Conservation (phyloP, 2,329 filamentous ascomycete species). For the Stachybotrys echinatus region DNA sequence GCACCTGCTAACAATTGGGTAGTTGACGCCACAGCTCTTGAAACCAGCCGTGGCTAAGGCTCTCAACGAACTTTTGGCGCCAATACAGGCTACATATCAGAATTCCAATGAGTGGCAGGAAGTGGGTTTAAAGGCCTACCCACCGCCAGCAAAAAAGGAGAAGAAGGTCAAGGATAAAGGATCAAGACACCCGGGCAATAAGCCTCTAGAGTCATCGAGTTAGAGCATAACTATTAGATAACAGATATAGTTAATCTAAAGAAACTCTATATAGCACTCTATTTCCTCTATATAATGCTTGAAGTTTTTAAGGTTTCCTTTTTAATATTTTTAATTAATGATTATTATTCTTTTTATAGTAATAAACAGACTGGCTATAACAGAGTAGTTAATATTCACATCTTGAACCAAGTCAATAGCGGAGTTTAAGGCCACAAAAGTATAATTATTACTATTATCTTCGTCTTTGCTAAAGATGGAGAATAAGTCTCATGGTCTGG, state of each 20-base stretch:
- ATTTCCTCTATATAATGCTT: not conserved
- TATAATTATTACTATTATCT: conserved; percentile 22
- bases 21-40: conserved; percentile 75
- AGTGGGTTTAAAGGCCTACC: conserved; percentile 70
- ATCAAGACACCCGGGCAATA: conserved; percentile 34
- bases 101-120: conserved; percentile 72
- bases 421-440: conserved; percentile 51
- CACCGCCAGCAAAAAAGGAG: conserved; percentile 62
- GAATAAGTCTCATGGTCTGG: conserved; percentile 65
- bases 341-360: conserved; percentile 65
- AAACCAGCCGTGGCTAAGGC: conserved; percentile 78
- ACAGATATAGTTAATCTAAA: no score
- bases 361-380: conserved; percentile 90
- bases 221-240: no score
- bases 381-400: conserved; percentile 91
- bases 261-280: no score
- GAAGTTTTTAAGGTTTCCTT: not conserved
- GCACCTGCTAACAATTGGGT: conserved; percentile 2
- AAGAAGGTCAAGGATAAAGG: conserved; percentile 77
- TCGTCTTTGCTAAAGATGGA: not conserved
- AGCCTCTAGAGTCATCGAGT: no score
- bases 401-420: conserved; percentile 88
- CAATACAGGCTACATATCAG: conserved; percentile 71
- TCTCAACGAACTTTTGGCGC: conserved; percentile 67
- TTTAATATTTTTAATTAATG: conserved; percentile 11